Evolutionary conservation across 192 early-diverging fungal genomes (phyloP), one percentile per base, ranked within the genome.

Genomic region (Geranomyces michiganensis): DNA sequence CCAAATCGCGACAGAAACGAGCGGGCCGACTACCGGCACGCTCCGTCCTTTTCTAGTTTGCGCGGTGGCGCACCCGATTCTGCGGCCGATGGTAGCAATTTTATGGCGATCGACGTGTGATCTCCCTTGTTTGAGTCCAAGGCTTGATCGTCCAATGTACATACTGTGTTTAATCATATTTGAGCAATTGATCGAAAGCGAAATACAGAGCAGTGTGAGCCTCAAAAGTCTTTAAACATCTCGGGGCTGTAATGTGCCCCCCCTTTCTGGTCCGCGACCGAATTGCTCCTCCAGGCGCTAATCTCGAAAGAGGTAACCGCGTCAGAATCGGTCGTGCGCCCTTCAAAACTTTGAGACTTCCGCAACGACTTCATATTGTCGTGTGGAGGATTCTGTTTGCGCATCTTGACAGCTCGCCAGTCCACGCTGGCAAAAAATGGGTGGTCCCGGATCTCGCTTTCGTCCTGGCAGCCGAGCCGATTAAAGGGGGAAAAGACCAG

Each of bases 351-450:
- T 19, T 19, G 21, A 8, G 58, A 60, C 19, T 29, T 26, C 5
- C 58, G 24, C 15, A 60, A 29, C 2, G 58, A 6, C 36, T 41
- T 41, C 10, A 10, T 41, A 32, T 60, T 27, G 58, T 60, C 29
- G 3, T 29, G 29, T 4, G 31, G 19, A 0, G 36, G 21, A 24
- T 27, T 41, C 31, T 72, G 70, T 26, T 64, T 63, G 24, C 70
- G 60, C 31, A 29, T 49, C 32, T 72, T 72, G 73, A 47, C 96
- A 74, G 30, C 85, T 90, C 55, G 90, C 82, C 82, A 83, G 49
- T 81, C 78, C 27, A 81, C 67, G 9, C 56, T 53, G 27, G 63
- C 66, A 64, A 83, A 83, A 68, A 80, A 83, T 10, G 47, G 53
- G 67, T 83, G 82, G 17, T 62, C 62, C 21, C 79, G 77, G 33